A percentile compares a stretch with the other conserved stretches of the same genome.
These are phyloP conservation scores for Yamadazyma sp. DNA, from an alignment of 1,139 yeast genomes.

Conservation along the genomic window DNA sequence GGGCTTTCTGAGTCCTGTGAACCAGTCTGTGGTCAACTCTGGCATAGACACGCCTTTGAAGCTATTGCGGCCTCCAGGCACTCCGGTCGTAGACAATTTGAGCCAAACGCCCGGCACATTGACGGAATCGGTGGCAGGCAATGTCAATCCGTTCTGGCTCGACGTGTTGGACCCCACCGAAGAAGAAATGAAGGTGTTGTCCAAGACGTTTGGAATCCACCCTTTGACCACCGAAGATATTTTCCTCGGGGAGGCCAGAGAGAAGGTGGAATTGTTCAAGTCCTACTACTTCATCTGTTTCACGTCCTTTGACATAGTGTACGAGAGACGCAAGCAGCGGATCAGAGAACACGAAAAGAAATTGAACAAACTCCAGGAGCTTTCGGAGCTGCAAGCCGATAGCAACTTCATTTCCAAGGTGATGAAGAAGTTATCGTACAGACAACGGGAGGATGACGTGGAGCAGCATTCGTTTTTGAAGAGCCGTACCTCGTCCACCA, in stretches of 20 bases:
- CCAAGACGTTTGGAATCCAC: slow-evolving; percentile 91
- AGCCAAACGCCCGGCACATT: slow-evolving; percentile 15
- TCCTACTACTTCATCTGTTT: slow-evolving; percentile 92
- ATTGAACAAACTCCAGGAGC: slow-evolving; percentile 39
- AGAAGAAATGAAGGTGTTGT: slow-evolving; percentile 90
- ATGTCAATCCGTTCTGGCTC: slow-evolving; percentile 72
- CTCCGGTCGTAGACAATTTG: slow-evolving; percentile 1
- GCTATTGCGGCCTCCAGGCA: not conserved
- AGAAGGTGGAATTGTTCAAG: slow-evolving; percentile 88
- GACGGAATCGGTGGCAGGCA: slow-evolving; percentile 10
- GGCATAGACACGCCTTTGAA: not conserved
- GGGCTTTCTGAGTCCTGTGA: not conserved
- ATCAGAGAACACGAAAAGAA: slow-evolving; percentile 46
- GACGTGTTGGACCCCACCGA: slow-evolving; percentile 93
- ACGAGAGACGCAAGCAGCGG: slow-evolving; percentile 59
- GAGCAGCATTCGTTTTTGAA: slow-evolving; percentile 3
- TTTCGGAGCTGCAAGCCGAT: slow-evolving; percentile 26
- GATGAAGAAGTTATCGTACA: slow-evolving; percentile 11
- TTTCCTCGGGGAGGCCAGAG: slow-evolving; percentile 89
- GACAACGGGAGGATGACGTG: not conserved
- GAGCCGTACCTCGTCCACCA: slow-evolving; percentile 20
- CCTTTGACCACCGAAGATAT: slow-evolving; percentile 97
- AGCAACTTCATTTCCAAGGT: slow-evolving; percentile 9
- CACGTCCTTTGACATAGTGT: slow-evolving; percentile 85
- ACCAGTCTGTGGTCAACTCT: not conserved